These are phyloP conservation scores for Suillus luteus DNA, from an alignment of 768 basidiomycete species.

Conservation along the genomic window DNA sequence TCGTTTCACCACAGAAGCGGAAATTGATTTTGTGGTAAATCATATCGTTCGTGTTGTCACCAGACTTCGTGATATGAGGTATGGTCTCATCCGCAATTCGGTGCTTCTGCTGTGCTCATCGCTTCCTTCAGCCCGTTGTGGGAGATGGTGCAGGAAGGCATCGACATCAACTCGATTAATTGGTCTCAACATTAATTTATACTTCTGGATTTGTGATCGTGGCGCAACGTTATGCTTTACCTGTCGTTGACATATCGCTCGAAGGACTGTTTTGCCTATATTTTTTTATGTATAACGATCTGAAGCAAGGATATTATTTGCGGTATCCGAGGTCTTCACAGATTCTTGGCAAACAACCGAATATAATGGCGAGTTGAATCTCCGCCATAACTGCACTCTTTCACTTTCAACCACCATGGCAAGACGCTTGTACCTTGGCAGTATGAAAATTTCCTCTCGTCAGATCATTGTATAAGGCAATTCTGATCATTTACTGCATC, in stretches of 20 bases:
- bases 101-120: constrained; percentile 16
- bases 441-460: constrained; percentile 43
- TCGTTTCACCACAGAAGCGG: constrained; percentile 95
- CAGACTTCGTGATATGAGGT: constrained; percentile 93
- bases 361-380: constrained; percentile 28
- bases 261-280: constrained; percentile 2
- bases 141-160: constrained; percentile 99
- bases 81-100: constrained; percentile 21
- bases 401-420: constrained; percentile 57
- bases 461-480: constrained; percentile 7
- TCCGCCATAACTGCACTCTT: constrained; percentile 32
- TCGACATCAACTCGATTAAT: constrained; percentile 92
- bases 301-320: not conserved
- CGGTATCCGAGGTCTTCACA: constrained; percentile 27
- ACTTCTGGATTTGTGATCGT: not conserved
- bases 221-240: not conserved
- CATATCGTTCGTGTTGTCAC: constrained; percentile 88
- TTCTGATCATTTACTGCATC: constrained; percentile 10
- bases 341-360: constrained; percentile 22
- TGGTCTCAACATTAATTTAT: constrained; percentile 71
- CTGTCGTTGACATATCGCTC: constrained; percentile 2
- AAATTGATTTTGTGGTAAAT: constrained; percentile 91
- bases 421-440: constrained; percentile 83
- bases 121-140: constrained; percentile 72
- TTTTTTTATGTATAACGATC: constrained; percentile 13